Evolutionary conservation across 257 asterid genomes (phyloP).

Genomic region (Thymus quinquecostatus): DNA sequence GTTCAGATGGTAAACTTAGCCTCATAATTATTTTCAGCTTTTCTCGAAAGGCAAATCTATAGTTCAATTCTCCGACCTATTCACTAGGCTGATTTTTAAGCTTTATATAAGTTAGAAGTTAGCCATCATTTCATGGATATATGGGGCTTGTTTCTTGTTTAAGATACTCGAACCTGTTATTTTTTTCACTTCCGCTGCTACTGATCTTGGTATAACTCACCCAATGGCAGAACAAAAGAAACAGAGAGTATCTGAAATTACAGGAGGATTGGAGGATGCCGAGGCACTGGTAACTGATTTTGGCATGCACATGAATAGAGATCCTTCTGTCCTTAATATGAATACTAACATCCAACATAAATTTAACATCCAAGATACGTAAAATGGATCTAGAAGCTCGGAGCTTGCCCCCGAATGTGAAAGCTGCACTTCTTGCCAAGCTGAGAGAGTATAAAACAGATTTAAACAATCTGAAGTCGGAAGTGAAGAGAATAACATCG

Average conservation of each 20-base stretch:
- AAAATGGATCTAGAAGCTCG: slow-evolving; percentile 92
- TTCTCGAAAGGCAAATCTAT: not conserved
- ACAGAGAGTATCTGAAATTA: slow-evolving; percentile 54
- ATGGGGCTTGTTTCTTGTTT: slow-evolving; percentile 6
- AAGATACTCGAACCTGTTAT: not conserved
- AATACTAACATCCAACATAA: slow-evolving; percentile 9
- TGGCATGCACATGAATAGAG: not conserved
- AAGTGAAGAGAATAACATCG: slow-evolving; percentile 64
- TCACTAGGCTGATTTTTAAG: not conserved
- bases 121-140: slow-evolving; percentile 8
- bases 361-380: slow-evolving; percentile 49
- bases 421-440: slow-evolving; percentile 67
- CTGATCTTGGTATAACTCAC: not conserved
- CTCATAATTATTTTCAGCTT: not conserved
- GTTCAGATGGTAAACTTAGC: not conserved
- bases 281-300: slow-evolving; percentile 53
- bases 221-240: slow-evolving; percentile 59
- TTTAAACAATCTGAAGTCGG: slow-evolving; percentile 68
- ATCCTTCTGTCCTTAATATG: not conserved
- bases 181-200: slow-evolving; percentile 22
- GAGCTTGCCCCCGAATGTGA: slow-evolving; percentile 66
- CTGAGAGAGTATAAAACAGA: slow-evolving; percentile 76
- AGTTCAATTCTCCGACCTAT: not conserved
- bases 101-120: not conserved
- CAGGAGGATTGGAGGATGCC: slow-evolving; percentile 59